Conservation (phyloP, 1,284 basidiomycete genomes). For the Rhodotorula mucilaginosa region DNA sequence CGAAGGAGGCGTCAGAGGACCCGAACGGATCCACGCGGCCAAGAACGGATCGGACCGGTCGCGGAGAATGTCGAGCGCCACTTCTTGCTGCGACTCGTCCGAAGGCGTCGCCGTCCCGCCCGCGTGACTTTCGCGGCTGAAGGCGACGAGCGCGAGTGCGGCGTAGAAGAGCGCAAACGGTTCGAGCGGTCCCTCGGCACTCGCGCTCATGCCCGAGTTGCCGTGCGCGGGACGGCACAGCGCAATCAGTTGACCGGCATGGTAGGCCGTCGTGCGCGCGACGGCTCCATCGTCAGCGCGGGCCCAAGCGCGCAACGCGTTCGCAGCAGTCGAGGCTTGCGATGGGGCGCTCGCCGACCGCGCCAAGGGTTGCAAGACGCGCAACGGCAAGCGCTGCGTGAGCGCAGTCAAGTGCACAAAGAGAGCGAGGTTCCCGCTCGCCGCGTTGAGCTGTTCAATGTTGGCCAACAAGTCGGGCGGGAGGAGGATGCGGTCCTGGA, state of each 20-base stretch:
- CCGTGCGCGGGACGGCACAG: slow-evolving; percentile 17
- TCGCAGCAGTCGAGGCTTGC: neutral
- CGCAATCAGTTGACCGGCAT: slow-evolving; percentile 37
- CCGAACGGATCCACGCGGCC: slow-evolving; percentile 16
- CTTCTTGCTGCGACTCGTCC: neutral
- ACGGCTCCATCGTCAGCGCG: slow-evolving; percentile 17
- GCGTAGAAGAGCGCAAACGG: slow-evolving; percentile 39
- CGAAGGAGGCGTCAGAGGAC: neutral
- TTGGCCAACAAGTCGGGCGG: slow-evolving; percentile 33
- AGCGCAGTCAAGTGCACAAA: slow-evolving; percentile 35
- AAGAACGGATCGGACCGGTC: slow-evolving; percentile 22
- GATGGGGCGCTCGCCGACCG: slow-evolving; percentile 13
- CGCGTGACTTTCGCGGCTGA: slow-evolving; percentile 9
- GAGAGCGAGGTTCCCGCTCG: slow-evolving; percentile 23
- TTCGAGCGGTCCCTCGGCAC: slow-evolving; percentile 33
- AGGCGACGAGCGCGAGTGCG: slow-evolving; percentile 30
- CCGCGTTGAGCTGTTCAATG: slow-evolving; percentile 15
- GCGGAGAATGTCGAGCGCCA: slow-evolving; percentile 30
- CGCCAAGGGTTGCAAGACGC: slow-evolving; percentile 34
- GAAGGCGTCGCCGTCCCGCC: neutral
- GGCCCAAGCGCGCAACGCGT: slow-evolving; percentile 24
- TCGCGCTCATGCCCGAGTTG: neutral
- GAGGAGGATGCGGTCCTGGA: slow-evolving; percentile 34
- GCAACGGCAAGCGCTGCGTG: slow-evolving; percentile 20
- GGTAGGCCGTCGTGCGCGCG: slow-evolving; percentile 31